Conservation (phyloP, 768 basidiomycete species). For the Chlorophyllum brunneum region DNA sequence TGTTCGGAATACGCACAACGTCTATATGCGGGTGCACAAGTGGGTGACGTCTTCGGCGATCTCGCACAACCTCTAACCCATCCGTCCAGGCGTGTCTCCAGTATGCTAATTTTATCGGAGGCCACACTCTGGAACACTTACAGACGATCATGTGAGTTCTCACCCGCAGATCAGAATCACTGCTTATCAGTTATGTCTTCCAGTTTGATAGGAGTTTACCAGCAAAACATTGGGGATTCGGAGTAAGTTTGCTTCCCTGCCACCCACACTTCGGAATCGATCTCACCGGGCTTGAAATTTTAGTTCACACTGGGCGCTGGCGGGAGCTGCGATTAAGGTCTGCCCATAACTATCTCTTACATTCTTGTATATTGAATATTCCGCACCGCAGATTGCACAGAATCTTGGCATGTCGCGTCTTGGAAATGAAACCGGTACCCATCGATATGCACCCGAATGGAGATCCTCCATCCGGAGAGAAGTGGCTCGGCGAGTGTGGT, state of each 20-base stretch:
- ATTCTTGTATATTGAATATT: background rate
- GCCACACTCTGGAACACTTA: conserved; percentile 22
- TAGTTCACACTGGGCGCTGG: conserved; percentile 23
- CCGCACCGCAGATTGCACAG: conserved; percentile 19
- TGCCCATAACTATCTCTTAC: background rate
- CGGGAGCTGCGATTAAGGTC: conserved; percentile 25
- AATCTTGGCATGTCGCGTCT: conserved; percentile 24
- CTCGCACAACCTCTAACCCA: background rate
- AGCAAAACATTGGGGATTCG: conserved; percentile 24
- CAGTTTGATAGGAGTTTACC: conserved; percentile 26
- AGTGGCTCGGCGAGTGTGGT: conserved; percentile 23
- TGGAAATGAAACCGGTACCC: conserved; percentile 21
- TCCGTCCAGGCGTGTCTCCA: conserved; percentile 19
- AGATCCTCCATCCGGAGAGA: conserved; percentile 23
- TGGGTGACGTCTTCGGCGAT: background rate
- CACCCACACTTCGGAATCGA: background rate
- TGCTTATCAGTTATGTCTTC: background rate
- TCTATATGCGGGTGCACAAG: conserved; percentile 23
- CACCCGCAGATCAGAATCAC: background rate
- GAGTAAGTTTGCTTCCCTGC: conserved; percentile 17
- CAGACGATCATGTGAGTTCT: conserved; percentile 23
- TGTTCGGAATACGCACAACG: conserved; percentile 18
- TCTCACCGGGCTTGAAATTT: too few relatives aligned
- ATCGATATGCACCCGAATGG: conserved; percentile 21
- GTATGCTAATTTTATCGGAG: conserved; percentile 21